Conservation (phyloP, 805 yeast genomes). For the Lachancea meyersii region DNA sequence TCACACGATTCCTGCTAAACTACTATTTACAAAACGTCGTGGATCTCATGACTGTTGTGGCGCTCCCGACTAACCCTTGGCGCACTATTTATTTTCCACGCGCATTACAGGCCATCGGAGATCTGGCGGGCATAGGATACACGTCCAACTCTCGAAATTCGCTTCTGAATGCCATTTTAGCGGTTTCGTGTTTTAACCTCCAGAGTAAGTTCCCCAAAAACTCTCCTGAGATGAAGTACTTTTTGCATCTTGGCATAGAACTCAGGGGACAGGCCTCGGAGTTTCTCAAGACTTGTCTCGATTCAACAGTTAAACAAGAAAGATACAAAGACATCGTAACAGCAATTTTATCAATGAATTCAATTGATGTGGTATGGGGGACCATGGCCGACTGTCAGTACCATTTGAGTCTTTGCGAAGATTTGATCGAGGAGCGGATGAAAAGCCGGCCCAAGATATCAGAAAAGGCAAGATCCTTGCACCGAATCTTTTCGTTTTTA, state of each 20-base stretch:
- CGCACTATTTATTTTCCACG: conserved; percentile 78
- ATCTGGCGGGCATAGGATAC: conserved; percentile 62
- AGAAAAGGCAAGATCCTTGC: conserved; percentile 69
- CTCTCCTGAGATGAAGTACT: conserved; percentile 62
- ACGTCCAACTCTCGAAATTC: conserved; percentile 76
- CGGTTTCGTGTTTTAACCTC: conserved; percentile 75
- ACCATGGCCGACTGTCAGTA: conserved; percentile 79
- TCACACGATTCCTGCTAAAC: conserved; percentile 64
- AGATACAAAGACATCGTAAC: conserved; percentile 80
- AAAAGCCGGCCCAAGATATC: conserved; percentile 57
- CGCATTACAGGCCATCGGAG: conserved; percentile 78
- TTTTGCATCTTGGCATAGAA: conserved; percentile 64
- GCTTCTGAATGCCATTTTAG: conserved; percentile 67
- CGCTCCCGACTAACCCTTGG: conserved; percentile 79
- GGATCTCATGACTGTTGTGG: conserved; percentile 68
- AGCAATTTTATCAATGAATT: conserved; percentile 79
- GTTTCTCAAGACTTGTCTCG: conserved; percentile 56
- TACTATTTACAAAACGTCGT: conserved; percentile 74
- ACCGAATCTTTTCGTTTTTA: conserved; percentile 69
- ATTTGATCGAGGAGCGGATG: conserved; percentile 65
- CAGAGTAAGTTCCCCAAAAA: conserved; percentile 66
- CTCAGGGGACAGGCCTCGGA: conserved; percentile 68
- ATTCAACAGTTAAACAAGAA: conserved; percentile 46
- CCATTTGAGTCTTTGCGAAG: conserved; percentile 71
- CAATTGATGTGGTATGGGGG: conserved; percentile 87